Evolutionary conservation across 805 yeast genomes (phyloP), one percentile per base, ranked within the genome.

Genomic region (Hermanozyma aechmeae): DNA sequence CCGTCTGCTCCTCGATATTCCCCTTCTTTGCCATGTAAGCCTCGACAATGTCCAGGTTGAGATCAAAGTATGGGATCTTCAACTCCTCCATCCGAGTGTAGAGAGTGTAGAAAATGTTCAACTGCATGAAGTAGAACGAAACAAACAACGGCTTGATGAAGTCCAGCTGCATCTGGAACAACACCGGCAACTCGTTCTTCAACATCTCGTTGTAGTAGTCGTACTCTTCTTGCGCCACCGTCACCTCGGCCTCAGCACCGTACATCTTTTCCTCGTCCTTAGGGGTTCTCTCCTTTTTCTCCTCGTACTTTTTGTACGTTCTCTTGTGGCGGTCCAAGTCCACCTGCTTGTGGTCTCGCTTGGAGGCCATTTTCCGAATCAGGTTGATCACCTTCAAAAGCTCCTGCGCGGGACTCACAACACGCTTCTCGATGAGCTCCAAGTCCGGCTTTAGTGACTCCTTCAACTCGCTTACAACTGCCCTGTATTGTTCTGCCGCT

Each of bases 201-300:
- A 93, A 68, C 84, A 92, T 76, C 39, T 92, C 93, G 58, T 92
- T 93, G 64, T 82, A 92, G 62, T 89, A 92, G 53, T 89, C 94
- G 57, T 74, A 92, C 56, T 92, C 98, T 57, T 92, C 95, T 50
- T 81, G 87, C 4, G 98, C 96, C 43, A 84, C 71, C 43, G 79
- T 84, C 38, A 84, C 74, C 32, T 84, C 93, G 16, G 87, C 89
- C 56, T 92, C 95, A 6, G 87, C 86, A 47, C 72, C 73, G 67
- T 84, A 92, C 68, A 84, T 59, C 50, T 65, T 79, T 61, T 92
- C 95, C 57, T 92, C 98, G 48, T 85, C 96, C 59, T 87, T 92
- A 23, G 80, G 71, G 3, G 80, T 76, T 39, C 76, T 74, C 44
- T 89, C 95, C 50, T 81, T 78, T 64, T 86, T 89, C 26, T 69